Evolutionary conservation across 2,329 filamentous ascomycete genomes (phyloP), one percentile per base, ranked within the genome.

Genomic region (Ambrosiella xylebori): DNA sequence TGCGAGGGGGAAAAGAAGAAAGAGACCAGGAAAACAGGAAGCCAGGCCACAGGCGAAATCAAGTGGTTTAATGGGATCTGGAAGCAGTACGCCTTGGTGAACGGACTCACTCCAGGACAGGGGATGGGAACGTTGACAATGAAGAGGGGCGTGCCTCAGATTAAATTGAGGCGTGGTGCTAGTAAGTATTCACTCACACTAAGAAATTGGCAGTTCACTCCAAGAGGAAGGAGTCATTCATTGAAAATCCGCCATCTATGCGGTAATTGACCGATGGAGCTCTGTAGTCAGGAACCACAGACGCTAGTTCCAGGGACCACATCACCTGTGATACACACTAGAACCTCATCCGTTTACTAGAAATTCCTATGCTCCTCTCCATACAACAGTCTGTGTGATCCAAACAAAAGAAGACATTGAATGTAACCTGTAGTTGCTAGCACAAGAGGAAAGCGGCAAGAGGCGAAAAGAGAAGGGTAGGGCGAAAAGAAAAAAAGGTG

Each of bases 11-110:
- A 56, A 44, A 44, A 52, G 52, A 17, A 40, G 51, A 39, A 36
- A 40, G 41, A 45, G 36, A 36, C 51, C 13, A 52, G 44, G 52
- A 55, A 56, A 60, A 54, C 9, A 57, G 54, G 36, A 59, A 35
- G 53, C 37, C 40, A 35, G 49, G 40, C 49, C n/a, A 39, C 44
- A 36, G 44, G 57, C 54, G 49, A 52, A 54, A 53, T 51, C 39
- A 45, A 45, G 57, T 45, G 35, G 56, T 58, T 60, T 57, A 57
- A 57, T 60, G 55, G 55, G 58, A 60, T 57, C 55, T 55, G 56
- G 44, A 12, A 50, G 54, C 49, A 39, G 54, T 54, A 57, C 49
- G 54, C 58, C 40, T 57, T 40, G 40, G 47, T 54, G 15, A 52
- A 47, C 44, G 44, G 51, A 53, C 51, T 49, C 15, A 49, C 44